Conservation (phyloP, 352 stramenopile genomes). For the Peronosclerospora sorghi region DNA sequence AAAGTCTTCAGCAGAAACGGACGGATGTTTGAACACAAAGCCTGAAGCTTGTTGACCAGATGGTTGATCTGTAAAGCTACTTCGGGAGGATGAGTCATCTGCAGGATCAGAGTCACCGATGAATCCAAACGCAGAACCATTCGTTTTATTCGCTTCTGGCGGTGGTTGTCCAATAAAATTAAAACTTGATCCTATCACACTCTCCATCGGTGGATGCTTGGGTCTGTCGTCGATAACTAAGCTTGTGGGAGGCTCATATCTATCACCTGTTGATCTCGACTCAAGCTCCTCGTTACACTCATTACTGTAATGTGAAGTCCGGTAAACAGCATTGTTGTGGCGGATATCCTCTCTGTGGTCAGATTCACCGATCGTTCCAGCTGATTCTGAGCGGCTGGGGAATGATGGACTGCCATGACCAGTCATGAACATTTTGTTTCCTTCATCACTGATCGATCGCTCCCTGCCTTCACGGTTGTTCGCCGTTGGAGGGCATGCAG, state of each 20-base stretch:
- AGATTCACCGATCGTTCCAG: slow-evolving; percentile 21
- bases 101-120: slow-evolving; percentile 37
- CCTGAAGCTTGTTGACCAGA: slow-evolving; percentile 26
- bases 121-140: slow-evolving; percentile 70
- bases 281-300: slow-evolving; percentile 45
- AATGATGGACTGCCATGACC: slow-evolving; percentile 32
- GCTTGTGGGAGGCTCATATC: slow-evolving; percentile 29
- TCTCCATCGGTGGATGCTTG: slow-evolving; percentile 13
- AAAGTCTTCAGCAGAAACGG: slow-evolving; percentile 46
- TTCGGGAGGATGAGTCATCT: slow-evolving; percentile 34
- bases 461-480: slow-evolving; percentile 58
- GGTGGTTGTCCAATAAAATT: slow-evolving; percentile 20
- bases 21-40: slow-evolving; percentile 21
- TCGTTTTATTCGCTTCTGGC: slow-evolving; percentile 8
- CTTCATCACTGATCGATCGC: slow-evolving; percentile 75
- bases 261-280: slow-evolving; percentile 37
- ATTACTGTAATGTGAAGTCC: slow-evolving; percentile 37
- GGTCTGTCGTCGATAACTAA: slow-evolving; percentile 16
- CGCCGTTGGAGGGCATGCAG: slow-evolving; percentile 46
- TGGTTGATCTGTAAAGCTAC: slow-evolving; percentile 31
- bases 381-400: slow-evolving; percentile 16
- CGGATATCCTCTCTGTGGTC: slow-evolving; percentile 20
- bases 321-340: slow-evolving; percentile 26
- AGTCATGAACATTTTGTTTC: slow-evolving; percentile 68
- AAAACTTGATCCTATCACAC: slow-evolving; percentile 17